Evolutionary conservation across 257 asterid species (phyloP), one percentile per base, ranked within the genome.

Genomic region (Capsicum pubescens): DNA sequence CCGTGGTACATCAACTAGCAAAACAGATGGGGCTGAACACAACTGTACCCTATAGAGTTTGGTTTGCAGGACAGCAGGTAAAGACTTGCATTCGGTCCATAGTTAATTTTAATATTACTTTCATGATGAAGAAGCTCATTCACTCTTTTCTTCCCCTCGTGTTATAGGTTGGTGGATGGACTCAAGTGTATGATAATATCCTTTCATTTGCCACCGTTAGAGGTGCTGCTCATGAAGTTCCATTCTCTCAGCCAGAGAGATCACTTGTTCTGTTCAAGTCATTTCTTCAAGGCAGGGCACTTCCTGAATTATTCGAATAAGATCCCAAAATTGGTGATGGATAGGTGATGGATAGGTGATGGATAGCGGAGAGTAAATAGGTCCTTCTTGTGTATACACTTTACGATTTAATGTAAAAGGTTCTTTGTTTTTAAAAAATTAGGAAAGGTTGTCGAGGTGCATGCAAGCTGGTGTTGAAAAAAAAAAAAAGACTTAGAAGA

Each of bases 221-320:
- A 89, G 97, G 92, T 7, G 97, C 97, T 76, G 90, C 95, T 81
- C 97, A 91, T 84, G 97, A 93, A 88, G 97, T 90, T 87, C 97
- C 97, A 12, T 91, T 93, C 85, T 91, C 97, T 50, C 93, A 93
- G 87, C 97, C 97, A 12, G 89, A 90, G 84, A 90, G 97, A 84
- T 91, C 97, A 21, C 90, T 91, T 4, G 95, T 93, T 82, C 87
- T 93, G 4, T 93, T 93, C 85, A 88, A 90, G 87, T 91, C 97
- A 70, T 93, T 91, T 88, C 85, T 93, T 50, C 82, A 82, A 81
- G 91, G 94, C 71, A 89, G 61, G 68, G 91, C 95, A 82, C 87
- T 93, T 79, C 97, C 97, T 44, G 89, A 86, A 85, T 67, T 87
- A 48, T 84, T 89, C 69, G 32, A 26, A 26, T 89, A 35, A 89